Evolutionary conservation across 352 stramenopile genomes (phyloP).

Genomic region (Globisporangium splendens): DNA sequence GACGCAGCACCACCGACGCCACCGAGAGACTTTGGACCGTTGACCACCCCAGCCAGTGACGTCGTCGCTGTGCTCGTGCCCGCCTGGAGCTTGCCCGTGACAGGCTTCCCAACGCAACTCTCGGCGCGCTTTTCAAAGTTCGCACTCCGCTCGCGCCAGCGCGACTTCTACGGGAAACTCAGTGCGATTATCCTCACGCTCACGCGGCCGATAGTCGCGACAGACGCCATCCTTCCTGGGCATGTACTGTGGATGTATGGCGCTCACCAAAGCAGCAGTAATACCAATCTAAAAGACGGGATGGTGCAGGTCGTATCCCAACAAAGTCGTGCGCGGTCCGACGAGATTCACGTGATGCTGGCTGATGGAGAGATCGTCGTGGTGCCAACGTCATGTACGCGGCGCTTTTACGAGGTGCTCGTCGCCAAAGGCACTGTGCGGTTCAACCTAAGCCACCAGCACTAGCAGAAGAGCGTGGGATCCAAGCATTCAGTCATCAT

Average conservation of each 20-base stretch:
- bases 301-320: constrained; percentile 29
- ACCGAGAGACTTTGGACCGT: not conserved
- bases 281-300: constrained; percentile 6
- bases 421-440: constrained; percentile 30
- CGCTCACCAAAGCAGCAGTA: not conserved
- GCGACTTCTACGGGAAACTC: constrained; percentile 34
- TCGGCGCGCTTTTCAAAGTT: constrained; percentile 42
- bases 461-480: not conserved
- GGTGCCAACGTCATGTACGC: constrained; percentile 18
- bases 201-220: constrained; percentile 19
- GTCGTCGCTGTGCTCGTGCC: constrained; percentile 18
- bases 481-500: too few relatives aligned
- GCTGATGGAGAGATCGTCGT: constrained; percentile 14
- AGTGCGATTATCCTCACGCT: constrained; percentile 42
- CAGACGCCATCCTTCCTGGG: constrained; percentile 23
- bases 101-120: constrained; percentile 38
- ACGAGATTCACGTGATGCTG: constrained; percentile 25
- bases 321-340: constrained; percentile 8
- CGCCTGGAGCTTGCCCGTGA: constrained; percentile 37
- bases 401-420: constrained; percentile 37
- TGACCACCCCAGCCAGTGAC: constrained; percentile 9
- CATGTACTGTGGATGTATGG: constrained; percentile 37
- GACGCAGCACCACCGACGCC: not conserved
- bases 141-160: constrained; percentile 24
- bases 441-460: constrained; percentile 11